Conservation (phyloP, 2,329 filamentous ascomycete genomes). For the Penicillium sp. region DNA sequence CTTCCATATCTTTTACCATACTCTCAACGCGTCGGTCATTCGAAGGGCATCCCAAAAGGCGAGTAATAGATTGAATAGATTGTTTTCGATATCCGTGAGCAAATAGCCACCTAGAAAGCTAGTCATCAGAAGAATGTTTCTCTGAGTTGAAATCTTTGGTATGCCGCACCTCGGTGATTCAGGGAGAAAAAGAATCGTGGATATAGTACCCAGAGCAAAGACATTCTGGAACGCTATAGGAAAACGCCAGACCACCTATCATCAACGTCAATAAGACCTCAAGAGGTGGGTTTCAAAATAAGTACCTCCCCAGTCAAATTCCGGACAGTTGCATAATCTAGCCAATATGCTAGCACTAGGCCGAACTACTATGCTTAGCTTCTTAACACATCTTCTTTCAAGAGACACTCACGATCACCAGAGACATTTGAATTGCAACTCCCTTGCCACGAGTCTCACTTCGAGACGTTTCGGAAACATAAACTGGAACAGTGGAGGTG, state of each 20-base stretch:
- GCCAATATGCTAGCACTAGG: not conserved
- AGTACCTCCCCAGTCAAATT: not conserved
- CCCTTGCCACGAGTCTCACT: not conserved
- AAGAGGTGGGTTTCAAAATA: no score
- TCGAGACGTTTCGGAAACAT: conserved; percentile 6
- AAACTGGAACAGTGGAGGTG: conserved; percentile 9
- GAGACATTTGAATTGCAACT: not conserved
- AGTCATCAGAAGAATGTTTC: no score
- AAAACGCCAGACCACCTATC: not conserved
- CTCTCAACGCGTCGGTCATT: no score
- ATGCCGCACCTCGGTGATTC: conserved; percentile 15
- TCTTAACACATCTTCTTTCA: no score
- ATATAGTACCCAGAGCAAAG: conserved; percentile 2
- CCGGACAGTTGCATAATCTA: conserved; percentile 6
- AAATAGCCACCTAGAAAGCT: not conserved
- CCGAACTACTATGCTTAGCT: no score
- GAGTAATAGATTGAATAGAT: no score
- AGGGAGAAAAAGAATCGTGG: not conserved
- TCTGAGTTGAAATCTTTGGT: no score
- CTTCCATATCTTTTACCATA: no score
- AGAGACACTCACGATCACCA: not conserved
- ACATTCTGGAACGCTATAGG: not conserved
- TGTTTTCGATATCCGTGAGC: not conserved
- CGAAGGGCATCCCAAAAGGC: no score
- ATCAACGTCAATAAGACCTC: no score